Conservation (phyloP, 768 basidiomycete species). For the Rhodotorula diobovata region DNA sequence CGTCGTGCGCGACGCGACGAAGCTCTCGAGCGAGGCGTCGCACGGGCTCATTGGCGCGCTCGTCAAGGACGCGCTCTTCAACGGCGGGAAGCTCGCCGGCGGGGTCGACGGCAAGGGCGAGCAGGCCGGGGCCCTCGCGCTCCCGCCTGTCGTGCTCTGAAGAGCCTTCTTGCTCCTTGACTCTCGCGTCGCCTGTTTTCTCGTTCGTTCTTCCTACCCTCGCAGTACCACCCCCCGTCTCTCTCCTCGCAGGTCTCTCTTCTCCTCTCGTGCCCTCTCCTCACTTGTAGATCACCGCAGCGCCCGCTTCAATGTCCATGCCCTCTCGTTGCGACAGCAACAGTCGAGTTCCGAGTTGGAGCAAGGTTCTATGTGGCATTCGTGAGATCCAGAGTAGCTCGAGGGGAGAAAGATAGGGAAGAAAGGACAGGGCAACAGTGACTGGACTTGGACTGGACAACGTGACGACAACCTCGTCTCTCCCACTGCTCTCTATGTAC, state of each 20-base stretch:
- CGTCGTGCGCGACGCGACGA: constrained; percentile 88
- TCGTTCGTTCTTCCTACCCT: neutral
- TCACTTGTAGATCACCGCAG: neutral
- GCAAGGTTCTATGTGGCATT: too few relatives aligned
- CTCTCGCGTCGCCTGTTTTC: neutral
- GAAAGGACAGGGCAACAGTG: too few relatives aligned
- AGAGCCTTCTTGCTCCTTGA: too few relatives aligned
- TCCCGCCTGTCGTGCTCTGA: constrained; percentile 29
- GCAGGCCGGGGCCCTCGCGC: neutral
- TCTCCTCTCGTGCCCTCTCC: too few relatives aligned
- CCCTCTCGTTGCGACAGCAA: too few relatives aligned
- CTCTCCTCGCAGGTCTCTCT: too few relatives aligned
- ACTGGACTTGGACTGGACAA: too few relatives aligned
- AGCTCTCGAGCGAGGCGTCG: constrained; percentile 83
- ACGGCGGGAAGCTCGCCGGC: constrained; percentile 32
- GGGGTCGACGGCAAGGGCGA: neutral
- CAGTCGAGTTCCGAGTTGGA: too few relatives aligned
- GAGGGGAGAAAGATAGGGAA: too few relatives aligned
- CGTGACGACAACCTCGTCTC: too few relatives aligned
- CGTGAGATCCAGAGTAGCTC: too few relatives aligned
- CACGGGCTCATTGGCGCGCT: constrained; percentile 91
- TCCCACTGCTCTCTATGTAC: too few relatives aligned
- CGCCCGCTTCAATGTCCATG: neutral
- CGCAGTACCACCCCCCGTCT: neutral
- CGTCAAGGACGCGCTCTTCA: constrained; percentile 85